A percentile compares a stretch with the other conserved stretches of the same genome.
These are phyloP conservation scores for Phanerodontia chrysosporium DNA, from an alignment of 768 basidiomycete species.

Conservation along the genomic window DNA sequence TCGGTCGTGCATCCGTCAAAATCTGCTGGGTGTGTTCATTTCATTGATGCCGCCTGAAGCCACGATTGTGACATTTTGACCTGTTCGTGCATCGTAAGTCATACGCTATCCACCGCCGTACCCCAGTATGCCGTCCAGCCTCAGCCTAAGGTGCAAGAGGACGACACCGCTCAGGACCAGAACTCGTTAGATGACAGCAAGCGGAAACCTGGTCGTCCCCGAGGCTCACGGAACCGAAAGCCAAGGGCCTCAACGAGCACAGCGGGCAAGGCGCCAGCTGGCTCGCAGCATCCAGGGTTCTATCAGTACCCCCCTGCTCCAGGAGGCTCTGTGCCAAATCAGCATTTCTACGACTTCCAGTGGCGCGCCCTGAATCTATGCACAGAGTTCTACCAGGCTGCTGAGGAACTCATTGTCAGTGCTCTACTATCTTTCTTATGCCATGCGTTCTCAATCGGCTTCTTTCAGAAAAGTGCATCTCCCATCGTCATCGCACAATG, in stretches of 20 bases:
- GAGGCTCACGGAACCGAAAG: constrained; percentile 74
- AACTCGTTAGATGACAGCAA: constrained; percentile 31
- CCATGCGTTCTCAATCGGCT: background rate
- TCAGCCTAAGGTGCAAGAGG: constrained; percentile 22
- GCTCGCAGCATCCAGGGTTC: constrained; percentile 31
- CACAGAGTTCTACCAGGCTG: constrained; percentile 82
- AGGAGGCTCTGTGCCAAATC: constrained; percentile 54
- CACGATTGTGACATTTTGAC: constrained; percentile 12
- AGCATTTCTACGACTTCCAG: constrained; percentile 82
- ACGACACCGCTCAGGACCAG: constrained; percentile 23
- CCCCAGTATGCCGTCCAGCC: constrained; percentile 26
- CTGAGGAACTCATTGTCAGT: constrained; percentile 79
- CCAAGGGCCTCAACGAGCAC: constrained; percentile 31
- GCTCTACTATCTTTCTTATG: constrained; percentile 9
- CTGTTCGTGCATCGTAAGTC: constrained; percentile 16
- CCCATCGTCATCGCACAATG: constrained; percentile 76
- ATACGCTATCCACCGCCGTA: constrained; percentile 19
- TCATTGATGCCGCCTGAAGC: constrained; percentile 11
- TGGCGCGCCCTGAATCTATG: constrained; percentile 81
- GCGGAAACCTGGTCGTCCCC: constrained; percentile 73
- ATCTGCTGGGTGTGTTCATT: constrained; percentile 25
- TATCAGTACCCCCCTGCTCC: constrained; percentile 43
- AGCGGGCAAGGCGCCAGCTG: constrained; percentile 26
- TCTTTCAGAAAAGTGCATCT: constrained; percentile 47
- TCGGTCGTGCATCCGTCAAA: constrained; percentile 21